Evolutionary conservation across 1,139 yeast genomes (phyloP).

Genomic region (Spathaspora jeffriesii): DNA sequence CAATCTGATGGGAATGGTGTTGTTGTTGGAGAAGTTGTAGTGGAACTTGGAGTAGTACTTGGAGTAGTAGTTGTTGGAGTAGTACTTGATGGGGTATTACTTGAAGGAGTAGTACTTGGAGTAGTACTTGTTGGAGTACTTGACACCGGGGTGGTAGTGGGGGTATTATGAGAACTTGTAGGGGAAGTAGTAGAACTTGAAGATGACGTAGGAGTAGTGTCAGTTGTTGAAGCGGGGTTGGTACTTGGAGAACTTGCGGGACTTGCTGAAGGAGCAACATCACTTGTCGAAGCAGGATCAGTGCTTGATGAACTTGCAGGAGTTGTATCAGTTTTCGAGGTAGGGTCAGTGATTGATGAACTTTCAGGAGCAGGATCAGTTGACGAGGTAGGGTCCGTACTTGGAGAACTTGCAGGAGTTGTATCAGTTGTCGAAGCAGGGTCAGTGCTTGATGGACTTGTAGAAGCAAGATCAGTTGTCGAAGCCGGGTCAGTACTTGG

Average conservation of each 20-base stretch:
- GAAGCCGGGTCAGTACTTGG: too few species aligned
- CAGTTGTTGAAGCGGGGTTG: too few species aligned
- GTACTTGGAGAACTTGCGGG: too few species aligned
- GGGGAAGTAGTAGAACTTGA: background rate
- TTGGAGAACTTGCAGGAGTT: background rate
- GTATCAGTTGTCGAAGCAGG: conserved; percentile 5
- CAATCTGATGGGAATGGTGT: conserved; percentile 25
- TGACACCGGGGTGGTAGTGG: background rate
- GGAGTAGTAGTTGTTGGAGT: conserved; percentile 5
- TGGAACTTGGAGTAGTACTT: conserved; percentile 10
- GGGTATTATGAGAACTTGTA: background rate
- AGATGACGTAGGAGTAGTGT: background rate
- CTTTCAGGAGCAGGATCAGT: too few species aligned
- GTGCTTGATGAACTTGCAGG: too few species aligned
- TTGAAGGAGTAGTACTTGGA: background rate
- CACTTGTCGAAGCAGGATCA: too few species aligned
- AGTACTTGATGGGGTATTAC: background rate
- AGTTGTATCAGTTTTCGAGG: too few species aligned
- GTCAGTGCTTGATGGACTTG: too few species aligned
- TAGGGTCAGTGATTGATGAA: too few species aligned
- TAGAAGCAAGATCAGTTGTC: too few species aligned
- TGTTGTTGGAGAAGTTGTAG: conserved; percentile 17
- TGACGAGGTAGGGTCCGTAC: too few species aligned
- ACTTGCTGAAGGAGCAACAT: too few species aligned
- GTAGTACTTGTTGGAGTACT: conserved; percentile 7